Conservation (phyloP, 352 stramenopile genomes). For the Phytophthora pseudosyringae region DNA sequence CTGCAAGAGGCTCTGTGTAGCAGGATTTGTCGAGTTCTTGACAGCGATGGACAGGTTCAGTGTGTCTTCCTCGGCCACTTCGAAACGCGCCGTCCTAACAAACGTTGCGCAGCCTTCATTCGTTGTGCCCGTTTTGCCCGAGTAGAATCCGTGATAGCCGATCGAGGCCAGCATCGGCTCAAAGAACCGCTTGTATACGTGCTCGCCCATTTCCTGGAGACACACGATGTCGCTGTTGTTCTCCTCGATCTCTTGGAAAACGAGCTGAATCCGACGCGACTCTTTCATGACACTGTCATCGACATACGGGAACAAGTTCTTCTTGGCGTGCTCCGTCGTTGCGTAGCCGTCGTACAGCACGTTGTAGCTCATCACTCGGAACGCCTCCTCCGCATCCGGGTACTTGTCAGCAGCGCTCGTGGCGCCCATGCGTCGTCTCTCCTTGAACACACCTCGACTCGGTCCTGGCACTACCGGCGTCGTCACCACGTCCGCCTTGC, state of each 20-base stretch:
- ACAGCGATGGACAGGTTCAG: conserved; percentile 51
- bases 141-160: conserved; percentile 64
- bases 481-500: conserved; percentile 41
- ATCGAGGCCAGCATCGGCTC: conserved; percentile 55
- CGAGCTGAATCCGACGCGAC: conserved; percentile 76
- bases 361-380: conserved; percentile 88
- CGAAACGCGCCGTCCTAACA: conserved; percentile 44
- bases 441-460: conserved; percentile 58
- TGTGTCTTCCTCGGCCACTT: conserved; percentile 52
- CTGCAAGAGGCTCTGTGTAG: conserved; percentile 42
- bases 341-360: conserved; percentile 80
- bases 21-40: conserved; percentile 42
- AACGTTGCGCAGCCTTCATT: conserved; percentile 77
- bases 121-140: conserved; percentile 69
- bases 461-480: conserved; percentile 46
- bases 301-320: conserved; percentile 71
- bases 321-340: conserved; percentile 55
- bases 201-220: conserved; percentile 76
- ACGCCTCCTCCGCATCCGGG: conserved; percentile 29
- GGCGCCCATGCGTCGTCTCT: conserved; percentile 32
- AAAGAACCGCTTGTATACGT: conserved; percentile 64
- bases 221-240: conserved; percentile 68
- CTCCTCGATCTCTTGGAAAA: conserved; percentile 77
- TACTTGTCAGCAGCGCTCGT: conserved; percentile 22
- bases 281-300: conserved; percentile 52